Evolutionary conservation across 2,329 filamentous ascomycete genomes (phyloP).

Genomic region (Fusarium dimerum): DNA sequence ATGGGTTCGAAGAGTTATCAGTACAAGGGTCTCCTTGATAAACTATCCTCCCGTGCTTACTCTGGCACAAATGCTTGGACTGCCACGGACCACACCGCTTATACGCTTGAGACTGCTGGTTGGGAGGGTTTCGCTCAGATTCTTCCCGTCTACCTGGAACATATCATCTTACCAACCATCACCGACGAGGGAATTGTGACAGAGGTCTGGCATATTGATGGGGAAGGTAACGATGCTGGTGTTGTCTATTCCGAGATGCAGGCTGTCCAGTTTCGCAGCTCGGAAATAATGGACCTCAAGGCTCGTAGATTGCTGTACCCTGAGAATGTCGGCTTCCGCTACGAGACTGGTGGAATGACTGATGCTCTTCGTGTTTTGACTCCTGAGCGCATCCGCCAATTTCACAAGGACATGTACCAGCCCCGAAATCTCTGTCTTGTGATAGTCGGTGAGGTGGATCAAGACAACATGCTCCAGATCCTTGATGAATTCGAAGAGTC

Average conservation of each 20-base stretch:
- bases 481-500: constrained; percentile 86
- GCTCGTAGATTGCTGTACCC: constrained; percentile 83
- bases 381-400: constrained; percentile 86
- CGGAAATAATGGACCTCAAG: constrained; percentile 84
- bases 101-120: constrained; percentile 90
- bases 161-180: constrained; percentile 86
- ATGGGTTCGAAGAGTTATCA: constrained; percentile 92
- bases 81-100: constrained; percentile 92
- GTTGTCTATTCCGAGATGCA: constrained; percentile 99
- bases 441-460: constrained; percentile 88
- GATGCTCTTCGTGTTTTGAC: constrained; percentile 84
- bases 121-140: constrained; percentile 98
- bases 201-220: constrained; percentile 95
- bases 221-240: constrained; percentile 89
- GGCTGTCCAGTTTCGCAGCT: constrained; percentile 80
- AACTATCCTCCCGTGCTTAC: constrained; percentile 89
- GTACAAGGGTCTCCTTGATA: constrained; percentile 94
- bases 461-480: constrained; percentile 75
- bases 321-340: constrained; percentile 86
- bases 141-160: constrained; percentile 91
- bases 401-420: constrained; percentile 97
- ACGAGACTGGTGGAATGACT: constrained; percentile 98
- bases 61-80: constrained; percentile 97
- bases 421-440: constrained; percentile 92
- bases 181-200: constrained; percentile 93